Evolutionary conservation across 371 early-diverging fungal genomes (phyloP), one percentile per base, ranked within the genome.

Genomic region (Mortierella sp.): DNA sequence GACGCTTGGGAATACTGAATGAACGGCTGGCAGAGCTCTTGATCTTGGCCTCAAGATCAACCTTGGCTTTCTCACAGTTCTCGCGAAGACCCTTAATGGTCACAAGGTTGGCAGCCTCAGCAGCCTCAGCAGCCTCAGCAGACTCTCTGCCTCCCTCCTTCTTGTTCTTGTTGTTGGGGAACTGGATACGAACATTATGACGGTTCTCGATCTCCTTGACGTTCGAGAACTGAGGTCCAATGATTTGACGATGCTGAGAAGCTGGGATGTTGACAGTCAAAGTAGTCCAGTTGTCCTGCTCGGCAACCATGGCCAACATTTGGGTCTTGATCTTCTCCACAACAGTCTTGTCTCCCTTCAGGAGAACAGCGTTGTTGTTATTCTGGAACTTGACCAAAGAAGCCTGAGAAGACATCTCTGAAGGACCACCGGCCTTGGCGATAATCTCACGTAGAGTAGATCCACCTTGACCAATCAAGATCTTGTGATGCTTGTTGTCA

Each of bases 401-500:
- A 56, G 75, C 79, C 49, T 51, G 84, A n/a, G 54, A 86, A 8
- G 81, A 72, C 51, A 67, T 64, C 32, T 87, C 85, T 22, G 85
- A 84, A 2, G 78, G 83, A 6, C 93, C 95, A 55, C 93, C 93
- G 22, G 86, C 86, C 63, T 83, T 77, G 53, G 86, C 85, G 54
- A 95, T 88, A 32, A 94, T 83, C 53, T 88, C 87, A 43, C 91
- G 89, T 57, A 95, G 89, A 53, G 87, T 83, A n/a, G 86, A 70
- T 40, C 96, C 96, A 51, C 87, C 88, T 13, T 92, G 83, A 2
- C 96, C 96, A 64, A 95, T 96, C 73, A 96, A 83, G 70, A 85
- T 84, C 61, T 90, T 89, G 85, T 96, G 96, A 68, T 93, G 82
- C 64, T 85, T 85, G 56, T 75, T 76, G 26, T 91, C 89, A 49